A percentile compares a stretch with the other conserved stretches of the same genome.
phyloP scores from a whole-genome alignment of 108 stramenopile species.

The Nitzschia inconspicua region DNA sequence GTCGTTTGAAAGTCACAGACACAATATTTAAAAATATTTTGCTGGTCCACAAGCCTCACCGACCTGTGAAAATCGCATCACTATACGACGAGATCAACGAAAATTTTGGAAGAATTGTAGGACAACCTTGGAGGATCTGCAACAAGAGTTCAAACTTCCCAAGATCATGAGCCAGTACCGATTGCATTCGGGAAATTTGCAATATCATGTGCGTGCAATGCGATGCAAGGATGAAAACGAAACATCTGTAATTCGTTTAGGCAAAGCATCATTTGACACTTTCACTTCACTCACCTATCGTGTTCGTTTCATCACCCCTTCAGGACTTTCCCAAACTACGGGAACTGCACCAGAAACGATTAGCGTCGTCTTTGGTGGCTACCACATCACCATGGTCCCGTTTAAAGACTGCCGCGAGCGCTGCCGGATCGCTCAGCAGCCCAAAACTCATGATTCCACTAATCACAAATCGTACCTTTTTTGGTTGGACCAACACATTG shows the following conservation, averaged over 20 bases:
- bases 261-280: too few relatives aligned
- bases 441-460: slow-evolving; percentile 1
- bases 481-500: slow-evolving; percentile 18
- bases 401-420: background rate
- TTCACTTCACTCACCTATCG: too few relatives aligned
- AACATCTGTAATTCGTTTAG: too few relatives aligned
- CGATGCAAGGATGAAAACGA: too few relatives aligned
- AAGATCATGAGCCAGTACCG: slow-evolving; percentile 18
- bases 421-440: background rate
- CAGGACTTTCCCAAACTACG: slow-evolving; percentile 70
- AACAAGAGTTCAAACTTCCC: background rate
- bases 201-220: slow-evolving; percentile 27
- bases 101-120: too few relatives aligned
- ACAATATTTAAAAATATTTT: too few relatives aligned
- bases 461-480: slow-evolving; percentile 24
- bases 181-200: slow-evolving; percentile 24
- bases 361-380: background rate
- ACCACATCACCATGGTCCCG: background rate
- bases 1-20: too few relatives aligned
- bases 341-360: slow-evolving; percentile 38
- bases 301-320: too few relatives aligned
- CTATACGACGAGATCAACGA: too few relatives aligned
- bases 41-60: too few relatives aligned
- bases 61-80: too few relatives aligned
- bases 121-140: too few relatives aligned